phyloP scores from a whole-genome alignment of 148 eudicot genomes.

The Dianthus caryophyllus region DNA sequence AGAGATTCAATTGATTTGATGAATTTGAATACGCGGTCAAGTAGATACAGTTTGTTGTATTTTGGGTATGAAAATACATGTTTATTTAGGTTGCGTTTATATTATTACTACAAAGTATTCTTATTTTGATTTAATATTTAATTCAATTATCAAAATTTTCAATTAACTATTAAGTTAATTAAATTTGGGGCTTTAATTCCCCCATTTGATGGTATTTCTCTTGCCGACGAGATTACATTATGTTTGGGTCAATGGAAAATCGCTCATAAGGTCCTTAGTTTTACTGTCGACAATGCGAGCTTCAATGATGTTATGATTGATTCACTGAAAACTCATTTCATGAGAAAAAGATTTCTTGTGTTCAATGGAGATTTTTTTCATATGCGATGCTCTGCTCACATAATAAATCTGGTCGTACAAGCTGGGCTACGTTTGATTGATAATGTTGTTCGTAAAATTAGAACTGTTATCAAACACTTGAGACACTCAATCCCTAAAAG shows the following conservation, averaged over 20 bases:
- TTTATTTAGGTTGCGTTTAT: too few species aligned
- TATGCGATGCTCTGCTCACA: neutral
- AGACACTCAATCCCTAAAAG: neutral
- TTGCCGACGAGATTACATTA: neutral
- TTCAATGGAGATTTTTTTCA: neutral
- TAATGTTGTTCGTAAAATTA: neutral
- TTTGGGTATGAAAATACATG: too few species aligned
- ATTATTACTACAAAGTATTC: too few species aligned
- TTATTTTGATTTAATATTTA: too few species aligned
- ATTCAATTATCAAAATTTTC: too few species aligned
- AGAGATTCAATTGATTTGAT: too few species aligned
- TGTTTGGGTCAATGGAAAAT: conserved; percentile 6
- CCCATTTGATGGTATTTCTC: conserved; percentile 1
- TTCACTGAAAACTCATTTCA: neutral
- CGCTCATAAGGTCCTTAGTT: neutral
- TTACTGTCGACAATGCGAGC: conserved; percentile 1
- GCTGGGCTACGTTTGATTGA: neutral
- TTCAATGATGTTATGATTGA: neutral
- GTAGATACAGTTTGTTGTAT: too few species aligned
- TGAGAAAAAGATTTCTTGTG: neutral
- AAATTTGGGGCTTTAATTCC: neutral
- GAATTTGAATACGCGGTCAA: too few species aligned
- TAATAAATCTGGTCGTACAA: conserved; percentile 2
- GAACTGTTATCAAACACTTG: neutral
- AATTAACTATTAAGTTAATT: too few species aligned